Evolutionary conservation across 306 rosid species (phyloP).

Genomic region (Dalbergia oliveri): DNA sequence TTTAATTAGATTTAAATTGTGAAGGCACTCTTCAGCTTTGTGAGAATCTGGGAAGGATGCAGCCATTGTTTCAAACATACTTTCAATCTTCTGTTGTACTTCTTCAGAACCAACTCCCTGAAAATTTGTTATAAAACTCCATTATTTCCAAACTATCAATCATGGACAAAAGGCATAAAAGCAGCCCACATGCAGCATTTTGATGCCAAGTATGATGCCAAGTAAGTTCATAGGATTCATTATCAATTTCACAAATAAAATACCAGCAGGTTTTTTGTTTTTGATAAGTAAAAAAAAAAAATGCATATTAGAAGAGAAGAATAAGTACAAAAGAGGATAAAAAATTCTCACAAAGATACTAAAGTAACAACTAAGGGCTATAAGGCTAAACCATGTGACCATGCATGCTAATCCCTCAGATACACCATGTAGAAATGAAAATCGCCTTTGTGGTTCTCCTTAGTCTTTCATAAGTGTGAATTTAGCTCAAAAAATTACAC

Average conservation of each 20-base stretch:
- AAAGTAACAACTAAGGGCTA: too few relatives aligned
- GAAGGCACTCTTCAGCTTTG: conserved; percentile 79
- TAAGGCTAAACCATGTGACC: too few relatives aligned
- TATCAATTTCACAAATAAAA: neutral
- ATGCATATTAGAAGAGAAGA: neutral
- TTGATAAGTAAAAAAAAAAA: too few relatives aligned
- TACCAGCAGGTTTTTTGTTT: too few relatives aligned
- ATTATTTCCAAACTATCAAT: conserved; percentile 37
- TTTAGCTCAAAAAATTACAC: neutral
- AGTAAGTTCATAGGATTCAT: conserved; percentile 18
- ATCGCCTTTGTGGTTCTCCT: too few relatives aligned
- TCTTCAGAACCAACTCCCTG: conserved; percentile 84
- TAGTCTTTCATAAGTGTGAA: neutral
- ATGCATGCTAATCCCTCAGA: too few relatives aligned
- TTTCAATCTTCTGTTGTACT: conserved; percentile 57
- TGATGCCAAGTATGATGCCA: conserved; percentile 17
- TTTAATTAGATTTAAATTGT: conserved; percentile 72
- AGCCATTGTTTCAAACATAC: conserved; percentile 68
- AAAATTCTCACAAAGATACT: too few relatives aligned
- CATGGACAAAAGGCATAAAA: conserved; percentile 34
- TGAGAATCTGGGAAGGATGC: conserved; percentile 76
- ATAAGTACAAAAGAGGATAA: neutral
- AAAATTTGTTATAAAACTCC: conserved; percentile 35
- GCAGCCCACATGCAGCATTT: conserved; percentile 7
- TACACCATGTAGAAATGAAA: too few relatives aligned